Evolutionary conservation across 257 asterid species (phyloP), one percentile per base, ranked within the genome.

Genomic region (Solanum pinnatisectum): DNA sequence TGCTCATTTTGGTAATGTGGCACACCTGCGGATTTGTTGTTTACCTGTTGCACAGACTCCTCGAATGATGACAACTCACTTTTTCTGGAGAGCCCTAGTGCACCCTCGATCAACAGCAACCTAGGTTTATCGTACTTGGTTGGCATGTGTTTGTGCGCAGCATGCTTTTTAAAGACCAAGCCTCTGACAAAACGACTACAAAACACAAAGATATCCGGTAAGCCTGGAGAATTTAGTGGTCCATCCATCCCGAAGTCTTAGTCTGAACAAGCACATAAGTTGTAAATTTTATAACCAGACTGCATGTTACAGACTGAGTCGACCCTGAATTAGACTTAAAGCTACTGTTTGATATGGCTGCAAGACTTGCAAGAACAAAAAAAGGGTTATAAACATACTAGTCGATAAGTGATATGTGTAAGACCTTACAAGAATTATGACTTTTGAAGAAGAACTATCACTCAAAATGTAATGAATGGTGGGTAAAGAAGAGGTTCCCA

Each of bases 61-160:
- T 94, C 90, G 49, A 95, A 95, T 67, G 98, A 95, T 33, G 97
- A 94, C 87, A 97, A 89, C 52, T 96, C 98, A 91, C 92, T 92
- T 74, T 36, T 37, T 23, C 15, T 42, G 98, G 99, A 93, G 87
- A 93, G 95, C 86, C 94, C 98, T 65, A 97, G 98, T 56, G 96
- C 90, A 37, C 98, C 98, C 87, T 90, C 90, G 90, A 97, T 94
- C 94, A 97, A 87, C 88, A 97, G 88, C 89, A 97, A 89, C 88
- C 95, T 93, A 37, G 98, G 98, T 86, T 91, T 94, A 90, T 92
- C 92, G 91, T 92, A 95, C 93, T 93, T 91, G 39, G 97, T 92
- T 23, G 96, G 96, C 99, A 97, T 97, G 91, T 93, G 99, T 87
- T 97, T 97, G 94, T 95, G 98, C 56, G 98, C 98, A 87, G 98